These are phyloP conservation scores for Dimocarpus longan DNA, from an alignment of 345 rosid genomes.

Conservation along the genomic window DNA sequence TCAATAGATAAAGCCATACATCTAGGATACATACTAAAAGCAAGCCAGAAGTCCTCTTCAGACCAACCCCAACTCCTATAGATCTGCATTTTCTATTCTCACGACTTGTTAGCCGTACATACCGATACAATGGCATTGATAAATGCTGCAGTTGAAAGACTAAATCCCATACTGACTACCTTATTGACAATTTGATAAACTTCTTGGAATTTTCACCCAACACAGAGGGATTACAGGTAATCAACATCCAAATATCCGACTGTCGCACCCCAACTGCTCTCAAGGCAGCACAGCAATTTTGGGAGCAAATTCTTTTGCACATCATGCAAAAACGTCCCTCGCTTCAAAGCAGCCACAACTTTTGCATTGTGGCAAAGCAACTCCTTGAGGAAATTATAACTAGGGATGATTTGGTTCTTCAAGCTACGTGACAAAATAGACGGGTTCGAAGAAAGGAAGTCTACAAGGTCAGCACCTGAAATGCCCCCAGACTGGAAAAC, in stretches of 20 bases:
- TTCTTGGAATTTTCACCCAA: too few relatives aligned
- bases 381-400: constrained; percentile 41
- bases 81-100: constrained; percentile 47
- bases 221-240: too few relatives aligned
- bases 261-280: too few relatives aligned
- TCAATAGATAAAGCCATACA: constrained; percentile 56
- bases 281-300: too few relatives aligned
- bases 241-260: too few relatives aligned
- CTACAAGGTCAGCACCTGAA: constrained; percentile 35
- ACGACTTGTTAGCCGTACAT: constrained; percentile 37
- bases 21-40: constrained; percentile 53
- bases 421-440: constrained; percentile 40
- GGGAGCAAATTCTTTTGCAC: too few relatives aligned
- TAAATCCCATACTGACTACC: too few relatives aligned
- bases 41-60: constrained; percentile 38
- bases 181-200: too few relatives aligned
- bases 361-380: constrained; percentile 33
- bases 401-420: constrained; percentile 41
- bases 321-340: background rate
- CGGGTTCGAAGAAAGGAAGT: constrained; percentile 31
- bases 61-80: constrained; percentile 63
- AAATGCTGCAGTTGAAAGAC: too few relatives aligned
- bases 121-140: too few relatives aligned
- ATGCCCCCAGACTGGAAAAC: constrained; percentile 44
- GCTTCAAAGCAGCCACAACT: constrained; percentile 34